phyloP scores from a whole-genome alignment of 345 rosid species.

The Ricinus communis region DNA sequence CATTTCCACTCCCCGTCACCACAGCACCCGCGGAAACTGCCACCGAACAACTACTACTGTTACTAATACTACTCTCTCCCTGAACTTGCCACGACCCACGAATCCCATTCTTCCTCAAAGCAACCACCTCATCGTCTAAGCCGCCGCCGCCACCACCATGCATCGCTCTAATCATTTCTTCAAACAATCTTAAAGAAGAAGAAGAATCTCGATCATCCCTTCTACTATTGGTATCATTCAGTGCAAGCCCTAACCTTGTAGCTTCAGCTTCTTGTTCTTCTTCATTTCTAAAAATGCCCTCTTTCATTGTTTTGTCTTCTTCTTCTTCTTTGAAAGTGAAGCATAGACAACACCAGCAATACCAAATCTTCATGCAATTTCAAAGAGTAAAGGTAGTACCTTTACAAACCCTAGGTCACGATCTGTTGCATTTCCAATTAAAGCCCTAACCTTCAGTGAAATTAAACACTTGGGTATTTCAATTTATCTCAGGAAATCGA shows the following conservation, averaged over 20 bases:
- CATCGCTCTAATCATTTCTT: conserved; percentile 36
- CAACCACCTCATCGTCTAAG: conserved; percentile 3
- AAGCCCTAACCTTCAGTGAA: conserved; percentile 21
- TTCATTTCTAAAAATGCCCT: conserved; percentile 34
- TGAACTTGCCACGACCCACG: conserved; percentile 25
- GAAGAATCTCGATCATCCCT: conserved; percentile 16
- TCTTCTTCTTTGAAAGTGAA: conserved; percentile 45
- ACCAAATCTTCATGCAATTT: conserved; percentile 91
- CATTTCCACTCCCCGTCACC: conserved; percentile 24
- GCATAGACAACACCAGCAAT: conserved; percentile 67
- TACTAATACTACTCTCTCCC: conserved; percentile 61
- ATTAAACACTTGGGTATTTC: background rate
- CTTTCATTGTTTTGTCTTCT: conserved; percentile 33
- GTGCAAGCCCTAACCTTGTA: conserved; percentile 14
- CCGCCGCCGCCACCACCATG: conserved; percentile 22
- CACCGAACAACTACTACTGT: conserved; percentile 15
- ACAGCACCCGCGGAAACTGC: conserved; percentile 12
- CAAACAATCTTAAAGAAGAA: conserved; percentile 28
- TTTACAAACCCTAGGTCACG: conserved; percentile 50
- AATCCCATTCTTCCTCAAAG: conserved; percentile 25
- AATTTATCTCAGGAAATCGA: background rate
- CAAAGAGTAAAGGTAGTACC: conserved; percentile 9
- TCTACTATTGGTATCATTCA: conserved; percentile 5
- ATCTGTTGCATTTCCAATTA: conserved; percentile 44
- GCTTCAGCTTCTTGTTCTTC: conserved; percentile 12